A percentile compares a stretch with the other conserved stretches of the same genome.
phyloP scores from a whole-genome alignment of 257 asterid genomes.

The Solanum appendiculatum region DNA sequence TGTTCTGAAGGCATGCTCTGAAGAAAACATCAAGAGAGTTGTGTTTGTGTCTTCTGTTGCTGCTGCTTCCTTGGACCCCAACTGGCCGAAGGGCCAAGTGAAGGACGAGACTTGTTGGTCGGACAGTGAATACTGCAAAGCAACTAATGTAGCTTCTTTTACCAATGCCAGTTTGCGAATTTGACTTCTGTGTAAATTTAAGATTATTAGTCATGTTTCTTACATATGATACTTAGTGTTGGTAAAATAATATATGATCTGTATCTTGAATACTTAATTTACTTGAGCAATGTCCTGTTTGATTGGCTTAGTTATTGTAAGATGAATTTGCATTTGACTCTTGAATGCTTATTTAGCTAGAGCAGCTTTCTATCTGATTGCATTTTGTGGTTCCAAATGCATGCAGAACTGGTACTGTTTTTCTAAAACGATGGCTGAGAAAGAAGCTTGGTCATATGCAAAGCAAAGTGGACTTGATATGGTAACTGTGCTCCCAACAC shows the following conservation, averaged over 20 bases:
- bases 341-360: background rate
- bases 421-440: slow-evolving; percentile 72
- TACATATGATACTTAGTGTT: background rate
- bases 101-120: slow-evolving; percentile 83
- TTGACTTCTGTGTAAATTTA: background rate
- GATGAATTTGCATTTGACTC: background rate
- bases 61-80: slow-evolving; percentile 51
- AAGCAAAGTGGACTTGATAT: slow-evolving; percentile 42
- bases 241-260: background rate
- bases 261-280: background rate
- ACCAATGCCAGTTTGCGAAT: background rate
- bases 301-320: background rate
- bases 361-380: background rate
- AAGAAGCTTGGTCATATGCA: slow-evolving; percentile 55
- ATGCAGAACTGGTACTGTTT: slow-evolving; percentile 71
- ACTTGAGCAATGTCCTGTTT: background rate
- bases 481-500: slow-evolving; percentile 49
- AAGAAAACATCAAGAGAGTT: slow-evolving; percentile 43
- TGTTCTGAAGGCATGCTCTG: slow-evolving; percentile 71
- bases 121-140: slow-evolving; percentile 62
- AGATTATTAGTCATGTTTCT: background rate
- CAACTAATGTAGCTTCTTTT: slow-evolving; percentile 32
- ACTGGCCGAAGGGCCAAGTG: slow-evolving; percentile 44
- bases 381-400: background rate
- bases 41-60: slow-evolving; percentile 61